A percentile compares a stretch with the other conserved stretches of the same genome.
Conservation (phyloP, 2,329 filamentous ascomycete species). For the Escovopsis weberi region DNA sequence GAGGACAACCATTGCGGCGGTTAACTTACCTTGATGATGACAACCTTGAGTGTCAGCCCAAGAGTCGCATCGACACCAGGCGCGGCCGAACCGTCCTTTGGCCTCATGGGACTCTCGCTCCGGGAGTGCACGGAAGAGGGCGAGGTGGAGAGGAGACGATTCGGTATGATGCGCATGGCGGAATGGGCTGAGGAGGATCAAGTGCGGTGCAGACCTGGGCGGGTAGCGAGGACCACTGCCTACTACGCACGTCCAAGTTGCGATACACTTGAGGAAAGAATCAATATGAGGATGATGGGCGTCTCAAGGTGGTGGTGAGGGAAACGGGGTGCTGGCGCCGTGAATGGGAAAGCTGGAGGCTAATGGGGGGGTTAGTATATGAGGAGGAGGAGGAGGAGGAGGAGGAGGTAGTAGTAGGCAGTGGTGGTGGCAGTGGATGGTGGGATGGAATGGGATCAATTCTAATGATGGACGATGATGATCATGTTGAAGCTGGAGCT, state of each 20-base stretch:
- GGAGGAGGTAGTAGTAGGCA: too few relatives aligned
- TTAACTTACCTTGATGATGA: constrained; percentile 32
- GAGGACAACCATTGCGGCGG: too few relatives aligned
- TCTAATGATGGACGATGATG: too few relatives aligned
- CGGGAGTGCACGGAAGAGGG: constrained; percentile 14
- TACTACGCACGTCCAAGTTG: constrained; percentile 5
- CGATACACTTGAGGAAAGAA: constrained; percentile 2
- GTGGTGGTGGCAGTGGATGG: too few relatives aligned
- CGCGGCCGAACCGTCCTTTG: constrained; percentile 29
- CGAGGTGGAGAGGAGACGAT: constrained; percentile 33
- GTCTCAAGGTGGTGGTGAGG: too few relatives aligned
- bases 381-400: too few relatives aligned
- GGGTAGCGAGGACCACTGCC: constrained; percentile 1
- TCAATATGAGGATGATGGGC: too few relatives aligned
- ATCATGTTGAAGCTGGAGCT: too few relatives aligned
- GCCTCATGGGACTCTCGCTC: constrained; percentile 35
- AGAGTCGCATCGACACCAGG: constrained; percentile 19
- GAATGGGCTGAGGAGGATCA: background rate
- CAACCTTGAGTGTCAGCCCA: constrained; percentile 37
- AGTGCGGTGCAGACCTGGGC: constrained; percentile 5
- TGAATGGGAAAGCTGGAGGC: too few relatives aligned
- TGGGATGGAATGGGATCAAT: too few relatives aligned
- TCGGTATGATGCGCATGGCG: constrained; percentile 43
- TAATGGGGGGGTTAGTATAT: too few relatives aligned
- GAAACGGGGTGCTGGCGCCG: too few relatives aligned